These are phyloP conservation scores for Phaffomyces thermotolerans DNA, from an alignment of 805 yeast genomes.

Conservation along the genomic window DNA sequence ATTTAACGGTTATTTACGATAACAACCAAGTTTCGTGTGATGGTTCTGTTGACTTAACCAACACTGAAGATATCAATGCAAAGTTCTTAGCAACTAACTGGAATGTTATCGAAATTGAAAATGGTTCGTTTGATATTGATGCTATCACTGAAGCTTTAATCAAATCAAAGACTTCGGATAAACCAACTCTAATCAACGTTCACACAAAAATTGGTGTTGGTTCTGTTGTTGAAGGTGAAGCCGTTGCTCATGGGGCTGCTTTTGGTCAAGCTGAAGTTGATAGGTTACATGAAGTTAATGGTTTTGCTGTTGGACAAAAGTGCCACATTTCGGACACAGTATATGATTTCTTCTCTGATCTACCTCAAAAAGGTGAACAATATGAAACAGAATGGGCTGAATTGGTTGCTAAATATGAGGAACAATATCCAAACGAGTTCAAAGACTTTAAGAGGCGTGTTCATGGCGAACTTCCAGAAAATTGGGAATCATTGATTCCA, in stretches of 20 bases:
- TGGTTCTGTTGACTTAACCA: constrained; percentile 83
- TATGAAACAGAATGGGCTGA: constrained; percentile 72
- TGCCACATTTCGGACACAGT: constrained; percentile 83
- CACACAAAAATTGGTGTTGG: constrained; percentile 94
- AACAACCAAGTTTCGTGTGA: constrained; percentile 96
- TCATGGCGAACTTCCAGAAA: constrained; percentile 67
- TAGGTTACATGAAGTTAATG: constrained; percentile 76
- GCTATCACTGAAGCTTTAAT: constrained; percentile 70
- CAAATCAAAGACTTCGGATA: constrained; percentile 72
- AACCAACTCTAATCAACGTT: constrained; percentile 87
- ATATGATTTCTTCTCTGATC: constrained; percentile 52
- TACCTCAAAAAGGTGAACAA: constrained; percentile 53
- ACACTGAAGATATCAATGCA: constrained; percentile 84
- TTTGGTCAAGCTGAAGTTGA: constrained; percentile 86
- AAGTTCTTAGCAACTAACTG: constrained; percentile 92
- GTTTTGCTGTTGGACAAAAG: constrained; percentile 78
- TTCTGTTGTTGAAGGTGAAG: constrained; percentile 77
- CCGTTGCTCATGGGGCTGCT: constrained; percentile 94
- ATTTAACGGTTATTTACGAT: constrained; percentile 92
- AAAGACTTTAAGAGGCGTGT: constrained; percentile 77
- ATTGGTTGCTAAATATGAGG: constrained; percentile 50
- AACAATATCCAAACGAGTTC: constrained; percentile 70
- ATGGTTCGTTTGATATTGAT: constrained; percentile 74
- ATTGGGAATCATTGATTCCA: constrained; percentile 77
- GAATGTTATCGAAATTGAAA: constrained; percentile 70